Percentiles rank a stretch among this genome's conserved stretches.
Evolutionary conservation across 768 basidiomycete genomes (phyloP).

Genomic region (Leccinum fibrillosum): DNA sequence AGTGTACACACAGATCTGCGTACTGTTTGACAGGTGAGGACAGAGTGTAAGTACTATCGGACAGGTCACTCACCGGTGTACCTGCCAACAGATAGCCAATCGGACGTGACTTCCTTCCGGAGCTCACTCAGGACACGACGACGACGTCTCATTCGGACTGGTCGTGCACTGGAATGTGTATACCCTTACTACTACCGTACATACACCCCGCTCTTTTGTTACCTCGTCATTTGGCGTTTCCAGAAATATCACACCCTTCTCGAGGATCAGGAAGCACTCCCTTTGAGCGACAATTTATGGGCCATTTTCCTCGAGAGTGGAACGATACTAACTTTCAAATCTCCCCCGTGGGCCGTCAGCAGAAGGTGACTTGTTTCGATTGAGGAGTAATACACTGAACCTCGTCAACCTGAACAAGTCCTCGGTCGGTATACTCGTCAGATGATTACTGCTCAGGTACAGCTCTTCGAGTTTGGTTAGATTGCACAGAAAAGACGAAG

Average conservation of each 20-base stretch:
- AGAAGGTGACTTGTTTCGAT: constrained; percentile 2
- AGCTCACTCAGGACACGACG: not conserved
- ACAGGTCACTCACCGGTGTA: not conserved
- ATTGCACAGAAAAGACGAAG: too few species aligned
- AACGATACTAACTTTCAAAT: constrained; percentile 10
- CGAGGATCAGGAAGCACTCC: constrained; percentile 25
- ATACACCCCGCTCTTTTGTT: constrained; percentile 8
- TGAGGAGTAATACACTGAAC: too few species aligned
- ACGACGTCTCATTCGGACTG: not conserved
- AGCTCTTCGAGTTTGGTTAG: too few species aligned
- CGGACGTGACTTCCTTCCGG: not conserved
- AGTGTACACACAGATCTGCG: not conserved
- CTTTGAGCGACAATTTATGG: constrained; percentile 28
- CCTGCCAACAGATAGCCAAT: too few species aligned
- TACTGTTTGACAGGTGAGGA: constrained; percentile 18
- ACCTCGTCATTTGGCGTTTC: constrained; percentile 12
- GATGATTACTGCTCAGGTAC: too few species aligned
- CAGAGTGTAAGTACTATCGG: not conserved
- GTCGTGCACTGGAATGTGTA: not conserved
- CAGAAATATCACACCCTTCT: constrained; percentile 28
- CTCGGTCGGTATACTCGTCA: too few species aligned
- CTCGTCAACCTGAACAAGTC: too few species aligned
- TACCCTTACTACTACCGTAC: not conserved
- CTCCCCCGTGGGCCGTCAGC: constrained; percentile 19
- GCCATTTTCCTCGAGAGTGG: constrained; percentile 21